Evolutionary conservation across 2,329 filamentous ascomycete species (phyloP).

Genomic region (Phialocephala sp.): DNA sequence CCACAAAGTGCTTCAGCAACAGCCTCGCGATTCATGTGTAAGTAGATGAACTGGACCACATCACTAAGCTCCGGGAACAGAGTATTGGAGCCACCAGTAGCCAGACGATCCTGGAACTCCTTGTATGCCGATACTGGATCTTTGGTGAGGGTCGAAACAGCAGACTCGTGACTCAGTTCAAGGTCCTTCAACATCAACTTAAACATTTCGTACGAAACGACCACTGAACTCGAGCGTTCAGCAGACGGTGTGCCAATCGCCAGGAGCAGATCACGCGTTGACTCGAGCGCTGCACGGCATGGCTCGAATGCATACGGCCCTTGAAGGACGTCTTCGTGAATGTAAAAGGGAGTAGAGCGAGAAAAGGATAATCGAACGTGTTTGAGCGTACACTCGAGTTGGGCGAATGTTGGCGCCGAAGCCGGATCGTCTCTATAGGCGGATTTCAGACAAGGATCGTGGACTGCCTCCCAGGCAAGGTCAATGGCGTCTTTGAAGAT

Average conservation of each 20-base stretch:
- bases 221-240: not conserved
- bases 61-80: not conserved
- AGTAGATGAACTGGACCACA: not conserved
- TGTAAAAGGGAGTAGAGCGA: not conserved
- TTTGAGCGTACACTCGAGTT: not conserved
- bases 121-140: not conserved
- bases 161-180: not conserved
- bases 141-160: not conserved
- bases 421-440: not conserved
- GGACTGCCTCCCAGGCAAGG: not conserved
- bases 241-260: not conserved
- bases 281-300: not conserved
- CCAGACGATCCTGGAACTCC: not conserved
- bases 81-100: not conserved
- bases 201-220: not conserved
- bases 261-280: not conserved
- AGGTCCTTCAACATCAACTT: not conserved
- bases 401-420: not conserved
- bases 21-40: not conserved
- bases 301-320: not conserved
- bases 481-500: not conserved
- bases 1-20: not conserved
- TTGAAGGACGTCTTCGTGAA: not conserved
- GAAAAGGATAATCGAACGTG: not conserved
- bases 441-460: not conserved